A percentile compares a stretch with the other conserved stretches of the same genome.
Evolutionary conservation across 768 basidiomycete genomes (phyloP).

Genomic region (Pleurotus platypus): DNA sequence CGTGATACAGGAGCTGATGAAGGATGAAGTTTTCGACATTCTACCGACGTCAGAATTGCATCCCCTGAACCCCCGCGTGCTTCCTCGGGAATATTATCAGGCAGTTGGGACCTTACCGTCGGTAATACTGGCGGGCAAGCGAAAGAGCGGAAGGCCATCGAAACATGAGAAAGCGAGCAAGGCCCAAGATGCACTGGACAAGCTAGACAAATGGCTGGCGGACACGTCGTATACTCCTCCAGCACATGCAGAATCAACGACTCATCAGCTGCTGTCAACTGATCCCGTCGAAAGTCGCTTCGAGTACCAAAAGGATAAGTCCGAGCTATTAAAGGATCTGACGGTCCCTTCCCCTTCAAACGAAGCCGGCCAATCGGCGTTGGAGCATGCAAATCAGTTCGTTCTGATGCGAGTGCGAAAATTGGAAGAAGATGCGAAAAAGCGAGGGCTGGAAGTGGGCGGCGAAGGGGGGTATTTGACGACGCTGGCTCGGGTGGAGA

Average conservation of each 20-base stretch:
- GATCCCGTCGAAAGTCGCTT: constrained; percentile 20
- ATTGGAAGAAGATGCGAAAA: constrained; percentile 43
- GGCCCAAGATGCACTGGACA: constrained; percentile 43
- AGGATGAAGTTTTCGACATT: constrained; percentile 53
- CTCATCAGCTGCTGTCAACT: constrained; percentile 30
- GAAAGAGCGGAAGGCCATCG: constrained; percentile 63
- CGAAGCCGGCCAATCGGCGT: constrained; percentile 20
- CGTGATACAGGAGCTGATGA: constrained; percentile 44
- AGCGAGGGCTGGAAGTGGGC: constrained; percentile 25
- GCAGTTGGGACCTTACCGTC: constrained; percentile 15
- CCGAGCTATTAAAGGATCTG: constrained; percentile 33
- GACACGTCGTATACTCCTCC: constrained; percentile 17
- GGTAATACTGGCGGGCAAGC: constrained; percentile 20
- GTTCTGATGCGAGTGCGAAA: constrained; percentile 52
- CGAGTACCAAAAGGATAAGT: constrained; percentile 41
- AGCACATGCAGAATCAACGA: not conserved
- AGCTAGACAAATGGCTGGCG: constrained; percentile 48
- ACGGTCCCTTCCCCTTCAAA: constrained; percentile 16
- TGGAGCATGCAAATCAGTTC: constrained; percentile 43
- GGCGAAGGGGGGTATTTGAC: constrained; percentile 39
- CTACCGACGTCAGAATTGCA: constrained; percentile 48
- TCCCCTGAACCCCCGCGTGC: constrained; percentile 55
- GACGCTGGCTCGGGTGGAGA: constrained; percentile 44
- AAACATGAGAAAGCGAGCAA: constrained; percentile 57
- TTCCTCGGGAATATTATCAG: constrained; percentile 62